Evolutionary conservation across 2,329 filamentous ascomycete species (phyloP), one percentile per base, ranked within the genome.

Genomic region (Exophiala lecanii-corni): DNA sequence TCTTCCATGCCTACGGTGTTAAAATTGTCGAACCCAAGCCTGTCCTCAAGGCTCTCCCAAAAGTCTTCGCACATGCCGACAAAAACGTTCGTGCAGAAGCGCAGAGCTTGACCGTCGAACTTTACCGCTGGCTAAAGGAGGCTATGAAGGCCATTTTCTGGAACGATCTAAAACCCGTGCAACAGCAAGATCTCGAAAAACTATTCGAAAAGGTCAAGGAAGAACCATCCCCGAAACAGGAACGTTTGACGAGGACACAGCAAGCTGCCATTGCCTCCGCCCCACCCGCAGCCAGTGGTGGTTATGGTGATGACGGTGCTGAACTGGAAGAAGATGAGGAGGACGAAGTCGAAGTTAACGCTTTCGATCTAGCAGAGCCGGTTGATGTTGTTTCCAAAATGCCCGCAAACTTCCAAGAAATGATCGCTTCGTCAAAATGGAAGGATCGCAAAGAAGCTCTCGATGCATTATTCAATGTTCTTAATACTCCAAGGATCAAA

Each of bases 71-170:
- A 15, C 92, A 97, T 62, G 91, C 92, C 21, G 92, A 98, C 73
- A 98, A 98, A 68, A 97, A 97, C 62, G 87, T 98, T 12, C 84
- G 92, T 65, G 89, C 89, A 3, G 92, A 96, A 63, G 89, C 89
- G 19, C 92, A 92, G 35, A 89, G 84, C 56, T 72, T 98, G 44
- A 85, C 91, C 0, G 87, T 96, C 36, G 94, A 98, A 62, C 79
- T 98, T 45, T 98, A 98, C 66, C 76, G 92, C 65, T 98, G 94
- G 92, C 74, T 98, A 23, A 85, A 91, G 55, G 92, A 98, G 53
- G 91, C 91, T 9, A 96, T 98, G 82, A 98, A 98, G 63, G 88
- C 91, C 26, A 84, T 97, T 66, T 97, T 98, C 63, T 98, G 92
- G 89, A 81, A 78, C 33, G 92, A 98, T 46, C 67, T 98, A 49